These are phyloP conservation scores for Herpotrichia juniperi DNA, from an alignment of 2,329 filamentous ascomycete species.

Conservation along the genomic window DNA sequence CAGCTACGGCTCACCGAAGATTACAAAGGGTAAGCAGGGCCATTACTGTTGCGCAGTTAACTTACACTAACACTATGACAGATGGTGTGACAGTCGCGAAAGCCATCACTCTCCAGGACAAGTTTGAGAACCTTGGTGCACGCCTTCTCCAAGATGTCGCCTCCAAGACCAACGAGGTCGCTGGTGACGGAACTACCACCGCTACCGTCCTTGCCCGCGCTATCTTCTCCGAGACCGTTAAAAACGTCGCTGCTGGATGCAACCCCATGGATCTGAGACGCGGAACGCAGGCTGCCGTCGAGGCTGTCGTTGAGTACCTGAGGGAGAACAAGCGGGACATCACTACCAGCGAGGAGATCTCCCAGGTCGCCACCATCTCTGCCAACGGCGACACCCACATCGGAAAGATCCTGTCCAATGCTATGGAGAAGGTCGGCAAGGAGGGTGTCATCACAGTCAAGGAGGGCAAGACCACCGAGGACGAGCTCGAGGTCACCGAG, in stretches of 20 bases:
- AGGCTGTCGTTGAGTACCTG: constrained; percentile 91
- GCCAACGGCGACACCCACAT: constrained; percentile 97
- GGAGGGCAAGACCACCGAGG: constrained; percentile 98
- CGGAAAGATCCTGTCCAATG: constrained; percentile 92
- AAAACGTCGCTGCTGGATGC: constrained; percentile 99
- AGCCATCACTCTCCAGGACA: constrained; percentile 93
- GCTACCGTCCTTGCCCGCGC: constrained; percentile 95
- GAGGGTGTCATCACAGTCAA: constrained; percentile 99
- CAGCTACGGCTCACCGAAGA: constrained; percentile 98
- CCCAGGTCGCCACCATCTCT: constrained; percentile 97
- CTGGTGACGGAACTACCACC: constrained; percentile 97
- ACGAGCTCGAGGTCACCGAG: constrained; percentile 98
- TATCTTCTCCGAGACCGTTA: constrained; percentile 99
- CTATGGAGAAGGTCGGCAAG: constrained; percentile 99
- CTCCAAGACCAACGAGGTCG: constrained; percentile 98
- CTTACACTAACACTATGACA: constrained; percentile 29
- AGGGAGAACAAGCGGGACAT: constrained; percentile 97
- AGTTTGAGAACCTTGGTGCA: constrained; percentile 99
- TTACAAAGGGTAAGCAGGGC: constrained; percentile 82
- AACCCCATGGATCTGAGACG: constrained; percentile 99
- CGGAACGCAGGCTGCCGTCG: constrained; percentile 95
- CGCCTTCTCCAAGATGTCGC: constrained; percentile 96
- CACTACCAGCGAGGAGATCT: constrained; percentile 95
- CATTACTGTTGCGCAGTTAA: constrained; percentile 27
- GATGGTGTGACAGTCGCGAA: constrained; percentile 65